Base-by-base conservation (phyloP, 345 rosid species). In the Angophora floribunda region DNA sequence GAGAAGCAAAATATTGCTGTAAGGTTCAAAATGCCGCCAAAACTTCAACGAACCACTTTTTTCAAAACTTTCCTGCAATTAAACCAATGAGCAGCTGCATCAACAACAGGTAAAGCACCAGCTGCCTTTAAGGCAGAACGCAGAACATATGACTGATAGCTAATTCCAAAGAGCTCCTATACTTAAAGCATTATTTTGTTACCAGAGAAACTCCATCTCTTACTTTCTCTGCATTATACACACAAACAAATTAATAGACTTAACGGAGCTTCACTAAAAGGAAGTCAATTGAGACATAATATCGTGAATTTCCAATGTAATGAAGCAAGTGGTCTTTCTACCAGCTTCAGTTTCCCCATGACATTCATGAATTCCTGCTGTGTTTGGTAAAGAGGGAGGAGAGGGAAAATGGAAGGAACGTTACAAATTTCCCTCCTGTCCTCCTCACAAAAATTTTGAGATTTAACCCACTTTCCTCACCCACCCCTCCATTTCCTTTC, bases 1-100 rank as follows among this genome's bases (percentile, higher is more conserved):
- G 32, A 49, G 78, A 65, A 52, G 75, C 6, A 61, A 90, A 52
- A 91, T 75, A 53, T 92, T 61, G 88, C 88, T 88, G 88, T 92
- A 96, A 65, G 67, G 92, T 79, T 96, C 97, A 90, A 97, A 96
- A 91, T 93, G 93, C 88, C 59, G 92, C 99, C 97, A 97, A 94
- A 98, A 96, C 89, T 91, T 95, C 14, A 90, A 90, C 3, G 92
- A 94, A 6, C 95, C 91, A 13, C 88, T 91, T 90, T 85, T 93
- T 92, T 97, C 96, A 86, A 97, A 97, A 52, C 91, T 87, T 91
- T 91, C 94, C 99, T 98, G 95, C 84, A 82, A 91, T 44, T 79
- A 88, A 80, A 86, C 50, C 86, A 24, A 32, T 57, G 19, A 70
- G 63, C 12, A 5, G 79, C 19, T 21, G 50, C 75, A 53, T 47